Percentiles rank a stretch among this genome's conserved stretches.
phyloP scores from a whole-genome alignment of 306 rosid genomes.

The peach (Prunus persica) region DNA sequence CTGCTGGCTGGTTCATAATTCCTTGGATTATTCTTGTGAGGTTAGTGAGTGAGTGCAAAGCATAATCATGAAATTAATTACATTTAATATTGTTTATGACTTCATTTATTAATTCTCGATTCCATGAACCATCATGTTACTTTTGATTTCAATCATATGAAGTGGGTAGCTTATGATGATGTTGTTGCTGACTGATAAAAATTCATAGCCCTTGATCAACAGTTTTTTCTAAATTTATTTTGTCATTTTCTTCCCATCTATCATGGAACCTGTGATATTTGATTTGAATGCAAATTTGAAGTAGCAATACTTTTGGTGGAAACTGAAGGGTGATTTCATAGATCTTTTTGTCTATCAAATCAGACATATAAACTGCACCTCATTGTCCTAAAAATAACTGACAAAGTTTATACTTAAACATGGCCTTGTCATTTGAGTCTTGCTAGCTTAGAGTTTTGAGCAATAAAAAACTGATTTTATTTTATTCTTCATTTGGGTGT shows the following conservation, averaged over 20 bases:
- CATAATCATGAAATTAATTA: slow-evolving; percentile 41
- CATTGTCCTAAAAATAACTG: too few relatives aligned
- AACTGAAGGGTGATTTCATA: not conserved
- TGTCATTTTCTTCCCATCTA: not conserved
- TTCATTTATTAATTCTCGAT: slow-evolving; percentile 7
- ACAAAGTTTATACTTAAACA: too few relatives aligned
- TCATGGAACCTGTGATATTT: not conserved
- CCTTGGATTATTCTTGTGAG: not conserved
- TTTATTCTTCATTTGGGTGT: too few relatives aligned
- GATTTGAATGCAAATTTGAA: not conserved
- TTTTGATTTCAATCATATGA: slow-evolving; percentile 27
- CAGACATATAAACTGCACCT: not conserved
- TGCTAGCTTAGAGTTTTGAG: not conserved
- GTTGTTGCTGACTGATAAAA: slow-evolving; percentile 7
- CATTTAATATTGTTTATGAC: slow-evolving; percentile 2
- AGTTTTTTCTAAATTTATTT: not conserved
- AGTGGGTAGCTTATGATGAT: slow-evolving; percentile 18
- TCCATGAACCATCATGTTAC: slow-evolving; percentile 14
- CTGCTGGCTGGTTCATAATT: not conserved
- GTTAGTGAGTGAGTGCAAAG: slow-evolving; percentile 27
- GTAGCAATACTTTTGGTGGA: not conserved
- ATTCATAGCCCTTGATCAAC: not conserved
- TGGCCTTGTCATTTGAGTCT: too few relatives aligned
- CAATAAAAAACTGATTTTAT: too few relatives aligned
- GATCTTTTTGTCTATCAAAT: not conserved